These are phyloP conservation scores for Leishmania amazonensis DNA, from an alignment of 208 protist species.

Conservation along the genomic window DNA sequence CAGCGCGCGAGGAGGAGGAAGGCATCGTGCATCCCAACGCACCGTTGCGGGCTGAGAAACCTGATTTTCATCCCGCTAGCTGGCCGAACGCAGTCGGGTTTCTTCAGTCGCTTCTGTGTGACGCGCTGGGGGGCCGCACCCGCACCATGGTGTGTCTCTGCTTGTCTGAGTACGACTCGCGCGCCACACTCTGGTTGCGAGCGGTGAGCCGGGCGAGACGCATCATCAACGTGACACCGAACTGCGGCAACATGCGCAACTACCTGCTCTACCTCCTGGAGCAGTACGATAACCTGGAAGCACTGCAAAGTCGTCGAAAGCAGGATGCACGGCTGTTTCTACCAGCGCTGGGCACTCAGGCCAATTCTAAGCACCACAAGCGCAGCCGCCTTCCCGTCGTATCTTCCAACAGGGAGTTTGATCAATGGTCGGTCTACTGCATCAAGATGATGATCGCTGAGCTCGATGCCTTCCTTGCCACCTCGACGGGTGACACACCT, in stretches of 20 bases:
- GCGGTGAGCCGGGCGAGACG: slow-evolving; percentile 7
- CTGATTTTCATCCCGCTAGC: neutral
- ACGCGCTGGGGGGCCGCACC: slow-evolving; percentile 29
- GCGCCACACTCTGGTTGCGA: slow-evolving; percentile 24
- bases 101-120: slow-evolving; percentile 14
- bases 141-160: slow-evolving; percentile 27
- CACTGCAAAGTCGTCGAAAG: slow-evolving; percentile 10
- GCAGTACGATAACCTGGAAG: slow-evolving; percentile 14
- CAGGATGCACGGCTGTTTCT: neutral
- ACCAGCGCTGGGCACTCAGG: neutral
- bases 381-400: neutral
- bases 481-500: neutral
- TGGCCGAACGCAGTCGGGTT: slow-evolving; percentile 25
- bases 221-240: slow-evolving; percentile 13
- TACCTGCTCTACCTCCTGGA: slow-evolving; percentile 26
- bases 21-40: neutral
- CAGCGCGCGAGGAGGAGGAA: neutral
- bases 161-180: slow-evolving; percentile 35
- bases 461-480: slow-evolving; percentile 14
- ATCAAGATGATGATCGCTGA: slow-evolving; percentile 11
- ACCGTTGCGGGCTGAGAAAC: neutral
- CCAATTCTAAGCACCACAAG: neutral
- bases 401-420: neutral
- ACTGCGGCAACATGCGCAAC: slow-evolving; percentile 22
- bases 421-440: slow-evolving; percentile 8